Evolutionary conservation across 1,284 basidiomycete genomes (phyloP).

Genomic region (Ganoderma sinense): DNA sequence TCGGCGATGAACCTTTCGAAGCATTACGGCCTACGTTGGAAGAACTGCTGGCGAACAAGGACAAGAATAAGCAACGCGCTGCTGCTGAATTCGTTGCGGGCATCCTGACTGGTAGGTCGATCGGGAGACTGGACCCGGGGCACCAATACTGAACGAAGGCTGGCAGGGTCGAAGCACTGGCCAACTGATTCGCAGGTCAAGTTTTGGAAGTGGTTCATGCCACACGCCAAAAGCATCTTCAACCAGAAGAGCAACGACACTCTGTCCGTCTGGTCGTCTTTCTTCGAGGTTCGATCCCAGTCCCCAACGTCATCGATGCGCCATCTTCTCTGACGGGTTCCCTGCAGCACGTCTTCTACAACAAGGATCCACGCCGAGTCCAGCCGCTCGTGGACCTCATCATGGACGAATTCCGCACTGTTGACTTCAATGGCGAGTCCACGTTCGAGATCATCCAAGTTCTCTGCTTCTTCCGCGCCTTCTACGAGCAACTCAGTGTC

Average conservation of each 20-base stretch:
- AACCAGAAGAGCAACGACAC: constrained; percentile 72
- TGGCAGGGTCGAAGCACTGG: constrained; percentile 87
- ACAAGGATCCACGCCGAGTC: constrained; percentile 86
- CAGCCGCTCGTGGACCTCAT: constrained; percentile 83
- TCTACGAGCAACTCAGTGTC: constrained; percentile 80
- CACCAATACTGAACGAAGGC: background rate
- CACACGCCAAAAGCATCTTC: constrained; percentile 74
- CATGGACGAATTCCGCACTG: constrained; percentile 62
- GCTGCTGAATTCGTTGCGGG: constrained; percentile 89
- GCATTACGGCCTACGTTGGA: constrained; percentile 62
- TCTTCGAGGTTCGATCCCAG: constrained; percentile 61
- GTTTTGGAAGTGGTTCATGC: constrained; percentile 87
- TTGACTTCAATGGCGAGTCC: constrained; percentile 80
- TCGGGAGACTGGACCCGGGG: background rate
- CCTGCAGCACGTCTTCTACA: constrained; percentile 73
- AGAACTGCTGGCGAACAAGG: constrained; percentile 60
- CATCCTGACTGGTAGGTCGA: constrained; percentile 63
- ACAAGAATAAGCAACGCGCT: constrained; percentile 88
- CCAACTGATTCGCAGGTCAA: constrained; percentile 69
- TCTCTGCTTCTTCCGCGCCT: constrained; percentile 65
- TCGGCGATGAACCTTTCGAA: constrained; percentile 71
- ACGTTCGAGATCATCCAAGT: constrained; percentile 77
- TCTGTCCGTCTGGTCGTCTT: constrained; percentile 71
- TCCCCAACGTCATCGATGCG: background rate
- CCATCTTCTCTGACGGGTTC: constrained; percentile 8